Evolutionary conservation across 2,329 filamentous ascomycete genomes (phyloP), one percentile per base, ranked within the genome.

Genomic region (Celoporthe dispersa): DNA sequence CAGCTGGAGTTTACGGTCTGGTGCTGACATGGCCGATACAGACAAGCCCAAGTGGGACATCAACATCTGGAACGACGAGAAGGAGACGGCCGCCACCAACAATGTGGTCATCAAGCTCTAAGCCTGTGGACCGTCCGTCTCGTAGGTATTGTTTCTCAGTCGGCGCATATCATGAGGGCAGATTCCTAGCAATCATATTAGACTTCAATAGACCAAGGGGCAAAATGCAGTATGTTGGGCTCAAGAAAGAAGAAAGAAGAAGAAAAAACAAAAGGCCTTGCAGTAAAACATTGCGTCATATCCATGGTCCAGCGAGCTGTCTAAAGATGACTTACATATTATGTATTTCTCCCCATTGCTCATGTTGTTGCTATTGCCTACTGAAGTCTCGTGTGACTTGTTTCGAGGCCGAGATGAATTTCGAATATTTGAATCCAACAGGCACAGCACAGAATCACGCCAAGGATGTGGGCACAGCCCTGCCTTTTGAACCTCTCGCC

Each of bases 31-130:
- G 35, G 9, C 41, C 39, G 16, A 19, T 68, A 2, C 67, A 84
- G 82, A 87, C 77, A 80, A 80, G 72, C 85, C 85, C 53, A 81
- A 82, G 72, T 89, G 87, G 87, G 80, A 86, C 72, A 83, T 89
- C 72, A 80, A 89, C 78, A 81, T 88, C 76, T 89, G 87, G 73
- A 78, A 79, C 70, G 86, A 88, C 71, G 81, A 83, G 62, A 82
- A 82, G 74, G 87, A 89, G 81, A 81, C 84, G 79, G 69, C 75
- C 9, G 84, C 86, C 69, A 77, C 76, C 39, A 80, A 86, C 78
- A 80, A 86, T 79, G 82, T 87, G 53, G 77, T 85, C 67, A 70
- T 78, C 66, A 80, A 79, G 72, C 73, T 73, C 44, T 73, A 71
- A 53, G 64, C 63, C 39, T n/a, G 44, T 48, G 7, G 7, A 39